phyloP scores from a whole-genome alignment of 192 early-diverging fungal species.

The Coemansia sp. region DNA sequence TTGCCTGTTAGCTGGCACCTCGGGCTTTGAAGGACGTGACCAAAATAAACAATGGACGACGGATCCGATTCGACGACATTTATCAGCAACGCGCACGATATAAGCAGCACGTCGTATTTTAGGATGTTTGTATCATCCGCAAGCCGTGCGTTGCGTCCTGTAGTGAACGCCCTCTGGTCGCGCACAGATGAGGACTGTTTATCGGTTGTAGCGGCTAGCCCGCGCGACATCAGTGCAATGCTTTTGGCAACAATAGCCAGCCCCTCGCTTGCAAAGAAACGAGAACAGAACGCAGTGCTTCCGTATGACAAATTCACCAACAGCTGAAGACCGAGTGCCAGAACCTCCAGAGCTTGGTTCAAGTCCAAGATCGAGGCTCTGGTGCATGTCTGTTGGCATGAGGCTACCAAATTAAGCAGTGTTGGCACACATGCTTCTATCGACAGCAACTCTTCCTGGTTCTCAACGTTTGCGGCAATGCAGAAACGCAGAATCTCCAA shows the following conservation, averaged over 20 bases:
- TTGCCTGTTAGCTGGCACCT: conserved; percentile 19
- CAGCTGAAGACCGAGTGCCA: conserved; percentile 38
- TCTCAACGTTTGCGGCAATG: conserved; percentile 34
- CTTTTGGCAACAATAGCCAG: conserved; percentile 41
- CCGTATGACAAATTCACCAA: conserved; percentile 50
- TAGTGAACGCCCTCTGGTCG: conserved; percentile 7
- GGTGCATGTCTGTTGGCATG: conserved; percentile 24
- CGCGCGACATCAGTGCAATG: conserved; percentile 35
- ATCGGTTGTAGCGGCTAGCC: not conserved
- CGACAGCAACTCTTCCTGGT: conserved; percentile 37
- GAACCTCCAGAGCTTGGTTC: conserved; percentile 25
- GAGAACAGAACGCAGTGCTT: conserved; percentile 40
- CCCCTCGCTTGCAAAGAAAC: conserved; percentile 33
- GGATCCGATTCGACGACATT: conserved; percentile 49
- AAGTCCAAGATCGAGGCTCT: not conserved
- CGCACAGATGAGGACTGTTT: not conserved
- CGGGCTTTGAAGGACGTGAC: conserved; percentile 32
- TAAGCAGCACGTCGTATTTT: conserved; percentile 45
- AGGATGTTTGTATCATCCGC: conserved; percentile 25
- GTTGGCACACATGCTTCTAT: conserved; percentile 20
- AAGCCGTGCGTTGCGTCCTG: conserved; percentile 12
- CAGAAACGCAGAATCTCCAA: conserved; percentile 49
- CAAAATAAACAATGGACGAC: conserved; percentile 33
- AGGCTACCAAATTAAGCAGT: conserved; percentile 28
- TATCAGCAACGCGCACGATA: conserved; percentile 40